Evolutionary conservation across 371 early-diverging fungal species (phyloP).

Genomic region (Mortierella sp.): DNA sequence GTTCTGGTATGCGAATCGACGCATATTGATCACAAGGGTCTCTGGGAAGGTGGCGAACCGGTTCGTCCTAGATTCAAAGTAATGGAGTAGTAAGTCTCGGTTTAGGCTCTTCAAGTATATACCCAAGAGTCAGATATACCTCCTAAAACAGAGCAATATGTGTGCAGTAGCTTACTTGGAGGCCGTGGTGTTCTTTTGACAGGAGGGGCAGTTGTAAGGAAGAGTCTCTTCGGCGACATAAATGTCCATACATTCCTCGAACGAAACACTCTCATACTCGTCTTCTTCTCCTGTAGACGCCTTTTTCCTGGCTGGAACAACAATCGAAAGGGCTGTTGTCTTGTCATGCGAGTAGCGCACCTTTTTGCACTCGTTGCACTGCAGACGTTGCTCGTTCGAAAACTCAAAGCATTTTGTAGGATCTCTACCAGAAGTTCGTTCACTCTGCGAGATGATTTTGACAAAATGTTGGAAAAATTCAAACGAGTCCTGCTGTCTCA

Average conservation of each 20-base stretch:
- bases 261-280: conserved; percentile 72
- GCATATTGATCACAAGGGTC: conserved; percentile 81
- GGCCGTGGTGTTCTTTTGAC: conserved; percentile 74
- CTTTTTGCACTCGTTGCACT: conserved; percentile 83
- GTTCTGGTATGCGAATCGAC: conserved; percentile 87
- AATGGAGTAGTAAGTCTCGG: neutral
- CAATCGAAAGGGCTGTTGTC: conserved; percentile 74
- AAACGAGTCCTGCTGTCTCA: conserved; percentile 98
- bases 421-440: conserved; percentile 68
- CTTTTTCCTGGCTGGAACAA: conserved; percentile 72
- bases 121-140: neutral
- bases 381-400: conserved; percentile 80
- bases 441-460: conserved; percentile 79
- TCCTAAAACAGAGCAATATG: neutral
- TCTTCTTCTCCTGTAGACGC: conserved; percentile 33
- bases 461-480: conserved; percentile 90
- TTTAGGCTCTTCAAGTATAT: too few species aligned
- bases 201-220: conserved; percentile 86
- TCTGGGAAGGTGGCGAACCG: conserved; percentile 89
- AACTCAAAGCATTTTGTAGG: conserved; percentile 86
- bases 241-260: conserved; percentile 78
- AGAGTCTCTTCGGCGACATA: conserved; percentile 68
- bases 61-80: conserved; percentile 62
- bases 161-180: conserved; percentile 62
- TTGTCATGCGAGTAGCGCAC: conserved; percentile 79